Conservation (phyloP, 306 rosid species). For the Sesbania bispinosa region DNA sequence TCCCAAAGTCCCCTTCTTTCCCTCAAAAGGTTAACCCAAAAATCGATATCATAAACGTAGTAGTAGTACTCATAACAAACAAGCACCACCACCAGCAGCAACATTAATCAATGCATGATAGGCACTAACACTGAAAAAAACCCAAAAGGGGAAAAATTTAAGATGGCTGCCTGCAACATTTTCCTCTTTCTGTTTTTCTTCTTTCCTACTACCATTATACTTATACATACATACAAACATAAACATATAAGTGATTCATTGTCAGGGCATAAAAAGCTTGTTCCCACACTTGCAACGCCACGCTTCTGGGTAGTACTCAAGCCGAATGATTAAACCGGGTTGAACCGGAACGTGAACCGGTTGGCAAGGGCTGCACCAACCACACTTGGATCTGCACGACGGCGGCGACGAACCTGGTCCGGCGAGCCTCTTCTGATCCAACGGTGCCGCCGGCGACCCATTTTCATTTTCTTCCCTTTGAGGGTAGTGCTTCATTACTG, state of each 20-base stretch:
- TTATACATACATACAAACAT: too few species aligned
- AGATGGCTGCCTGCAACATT: slow-evolving; percentile 17
- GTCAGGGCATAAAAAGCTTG: slow-evolving; percentile 76
- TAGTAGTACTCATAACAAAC: not conserved
- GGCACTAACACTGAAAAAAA: slow-evolving; percentile 20
- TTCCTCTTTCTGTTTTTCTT: slow-evolving; percentile 6
- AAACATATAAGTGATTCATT: not conserved
- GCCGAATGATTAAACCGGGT: slow-evolving; percentile 66
- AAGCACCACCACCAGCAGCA: slow-evolving; percentile 16
- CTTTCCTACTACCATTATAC: slow-evolving; percentile 8
- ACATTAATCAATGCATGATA: slow-evolving; percentile 24
- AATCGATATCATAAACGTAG: slow-evolving; percentile 2
- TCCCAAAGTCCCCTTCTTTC: slow-evolving; percentile 42
- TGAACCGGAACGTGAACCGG: slow-evolving; percentile 86
- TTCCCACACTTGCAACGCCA: slow-evolving; percentile 95
- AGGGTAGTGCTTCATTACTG: not conserved
- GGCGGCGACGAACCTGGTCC: slow-evolving; percentile 90
- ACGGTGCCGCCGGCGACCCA: not conserved
- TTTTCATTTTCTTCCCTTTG: not conserved
- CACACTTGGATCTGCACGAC: slow-evolving; percentile 78
- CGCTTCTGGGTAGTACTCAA: slow-evolving; percentile 96
- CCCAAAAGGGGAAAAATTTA: slow-evolving; percentile 25
- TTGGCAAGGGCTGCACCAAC: slow-evolving; percentile 70
- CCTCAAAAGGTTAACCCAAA: slow-evolving; percentile 28
- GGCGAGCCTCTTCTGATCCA: slow-evolving; percentile 34